Percentiles rank a stretch among this genome's conserved stretches.
Evolutionary conservation across 73 alveolate species (phyloP).

Genomic region (Halteria grandinella): DNA sequence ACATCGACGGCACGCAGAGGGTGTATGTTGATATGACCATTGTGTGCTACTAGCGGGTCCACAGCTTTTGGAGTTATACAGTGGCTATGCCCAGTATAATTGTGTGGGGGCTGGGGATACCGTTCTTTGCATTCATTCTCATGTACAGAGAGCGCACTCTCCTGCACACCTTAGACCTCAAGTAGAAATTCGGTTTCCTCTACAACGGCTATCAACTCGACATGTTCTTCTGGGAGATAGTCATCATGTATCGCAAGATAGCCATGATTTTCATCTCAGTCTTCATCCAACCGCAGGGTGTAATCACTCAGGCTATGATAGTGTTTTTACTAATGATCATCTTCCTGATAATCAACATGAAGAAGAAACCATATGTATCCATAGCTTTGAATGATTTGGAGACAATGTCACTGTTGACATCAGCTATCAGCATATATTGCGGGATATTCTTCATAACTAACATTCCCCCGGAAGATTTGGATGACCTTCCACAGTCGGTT

Average conservation of each 20-base stretch:
- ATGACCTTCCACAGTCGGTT: background rate
- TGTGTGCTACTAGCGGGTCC: slow-evolving; percentile 58
- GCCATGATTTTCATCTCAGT: slow-evolving; percentile 57
- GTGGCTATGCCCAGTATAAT: slow-evolving; percentile 61
- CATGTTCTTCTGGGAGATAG: slow-evolving; percentile 71
- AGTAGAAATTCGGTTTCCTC: slow-evolving; percentile 74
- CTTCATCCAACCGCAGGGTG: slow-evolving; percentile 36
- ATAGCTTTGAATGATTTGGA: slow-evolving; percentile 56
- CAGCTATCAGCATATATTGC: slow-evolving; percentile 57
- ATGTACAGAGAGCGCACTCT: slow-evolving; percentile 13
- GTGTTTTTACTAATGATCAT: slow-evolving; percentile 53
- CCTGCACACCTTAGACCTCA: slow-evolving; percentile 14
- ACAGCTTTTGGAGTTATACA: slow-evolving; percentile 24
- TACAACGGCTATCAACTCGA: slow-evolving; percentile 69
- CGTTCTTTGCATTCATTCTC: slow-evolving; percentile 41
- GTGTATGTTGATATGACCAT: slow-evolving; percentile 54
- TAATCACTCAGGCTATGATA: slow-evolving; percentile 62
- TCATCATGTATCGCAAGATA: slow-evolving; percentile 58
- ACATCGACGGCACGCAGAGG: slow-evolving; percentile 55
- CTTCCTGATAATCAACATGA: slow-evolving; percentile 31
- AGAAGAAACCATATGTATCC: slow-evolving; percentile 39
- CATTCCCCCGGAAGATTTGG: slow-evolving; percentile 23
- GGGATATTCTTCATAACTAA: slow-evolving; percentile 57
- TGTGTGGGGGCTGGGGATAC: slow-evolving; percentile 77
- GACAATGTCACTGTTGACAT: slow-evolving; percentile 26